A percentile compares a stretch with the other conserved stretches of the same genome.
phyloP scores from a whole-genome alignment of 768 basidiomycete species.

The Lentinula raphanica region DNA sequence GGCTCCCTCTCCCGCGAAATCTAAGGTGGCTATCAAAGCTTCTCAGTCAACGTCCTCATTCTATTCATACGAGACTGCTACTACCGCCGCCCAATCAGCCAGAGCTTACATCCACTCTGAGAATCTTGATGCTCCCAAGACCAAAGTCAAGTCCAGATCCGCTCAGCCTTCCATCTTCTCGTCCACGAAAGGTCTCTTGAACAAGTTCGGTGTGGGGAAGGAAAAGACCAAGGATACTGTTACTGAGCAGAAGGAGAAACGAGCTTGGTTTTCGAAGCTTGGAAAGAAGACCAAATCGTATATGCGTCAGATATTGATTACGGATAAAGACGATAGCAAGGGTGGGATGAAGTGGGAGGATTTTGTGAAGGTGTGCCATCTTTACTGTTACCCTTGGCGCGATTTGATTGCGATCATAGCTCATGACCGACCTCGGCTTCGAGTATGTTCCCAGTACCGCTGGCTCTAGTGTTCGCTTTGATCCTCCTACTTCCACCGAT shows the following conservation, averaged over 20 bases:
- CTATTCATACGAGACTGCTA: slow-evolving; percentile 38
- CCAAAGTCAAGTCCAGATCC: slow-evolving; percentile 67
- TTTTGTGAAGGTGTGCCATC: slow-evolving; percentile 56
- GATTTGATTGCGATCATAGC: slow-evolving; percentile 27
- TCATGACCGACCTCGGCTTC: slow-evolving; percentile 80
- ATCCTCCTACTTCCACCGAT: slow-evolving; percentile 56
- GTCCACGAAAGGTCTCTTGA: slow-evolving; percentile 40
- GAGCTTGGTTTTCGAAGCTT: slow-evolving; percentile 52
- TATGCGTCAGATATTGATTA: slow-evolving; percentile 63
- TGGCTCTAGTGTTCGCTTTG: slow-evolving; percentile 78
- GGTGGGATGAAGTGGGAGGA: slow-evolving; percentile 77
- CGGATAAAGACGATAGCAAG: slow-evolving; percentile 48
- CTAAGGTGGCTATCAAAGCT: slow-evolving; percentile 12
- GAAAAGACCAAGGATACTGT: slow-evolving; percentile 31
- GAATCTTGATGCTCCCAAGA: slow-evolving; percentile 43
- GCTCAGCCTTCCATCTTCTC: slow-evolving; percentile 50
- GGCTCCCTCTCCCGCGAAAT: slow-evolving; percentile 15
- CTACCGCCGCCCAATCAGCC: slow-evolving; percentile 62
- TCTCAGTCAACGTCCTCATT: slow-evolving; percentile 25
- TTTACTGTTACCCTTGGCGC: background rate
- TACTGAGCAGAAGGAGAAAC: slow-evolving; percentile 27
- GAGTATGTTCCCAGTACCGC: slow-evolving; percentile 67
- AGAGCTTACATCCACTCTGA: slow-evolving; percentile 61
- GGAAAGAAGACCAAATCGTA: slow-evolving; percentile 52
- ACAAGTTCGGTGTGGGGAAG: slow-evolving; percentile 38